Base-by-base conservation (phyloP, 2,329 filamentous ascomycete genomes). In the Ophiostoma pallidulum region DNA sequence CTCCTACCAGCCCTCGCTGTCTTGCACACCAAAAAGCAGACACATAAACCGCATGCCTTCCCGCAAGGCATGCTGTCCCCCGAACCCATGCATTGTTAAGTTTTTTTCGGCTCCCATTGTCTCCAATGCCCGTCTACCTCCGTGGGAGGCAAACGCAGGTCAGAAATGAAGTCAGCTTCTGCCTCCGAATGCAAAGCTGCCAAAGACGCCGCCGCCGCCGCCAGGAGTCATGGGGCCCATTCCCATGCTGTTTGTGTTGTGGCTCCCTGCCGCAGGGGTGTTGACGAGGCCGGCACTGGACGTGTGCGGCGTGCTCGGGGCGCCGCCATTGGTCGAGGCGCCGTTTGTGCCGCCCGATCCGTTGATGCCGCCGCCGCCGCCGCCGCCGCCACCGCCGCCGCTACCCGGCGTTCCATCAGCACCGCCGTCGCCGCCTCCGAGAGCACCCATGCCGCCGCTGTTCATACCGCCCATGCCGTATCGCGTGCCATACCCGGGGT, bases 221-320 rank as follows among this genome's bases (percentile, higher is more conserved):
- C 86, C 85, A 1, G 87, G 87, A 8, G 87, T 92, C 74, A 89
- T 81, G 31, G 84, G 77, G 3, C 82, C 83, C 62, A 83, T 78
- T 44, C 74, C 65, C 60, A 72, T 66, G 45, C 69, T 76, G 59
- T 73, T 82, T 54, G 70, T 77, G 63, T 79, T 74, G 54, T 77
- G 65, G 52, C 62, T 71, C 51, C 61, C 82, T 12, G 86, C 91
- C 60, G 83, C 87, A 1, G 89, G 84, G 13, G 79, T 82, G 61
- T 72, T 78, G 13, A 75, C 61, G 13, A 63, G 56, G 1, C 57
- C 59, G 33, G 55, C 60, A 76, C 8, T 74, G 68, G 50, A 75
- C 72, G 83, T 87, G 61, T 80, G 84, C 1, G 85, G 80, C 32
- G 74, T 76, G 57, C 70, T 75, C 22, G 73, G 79, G 41, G 50